Conservation (phyloP, 2,329 filamentous ascomycete genomes). For the Aspergillus aculeatinus region DNA sequence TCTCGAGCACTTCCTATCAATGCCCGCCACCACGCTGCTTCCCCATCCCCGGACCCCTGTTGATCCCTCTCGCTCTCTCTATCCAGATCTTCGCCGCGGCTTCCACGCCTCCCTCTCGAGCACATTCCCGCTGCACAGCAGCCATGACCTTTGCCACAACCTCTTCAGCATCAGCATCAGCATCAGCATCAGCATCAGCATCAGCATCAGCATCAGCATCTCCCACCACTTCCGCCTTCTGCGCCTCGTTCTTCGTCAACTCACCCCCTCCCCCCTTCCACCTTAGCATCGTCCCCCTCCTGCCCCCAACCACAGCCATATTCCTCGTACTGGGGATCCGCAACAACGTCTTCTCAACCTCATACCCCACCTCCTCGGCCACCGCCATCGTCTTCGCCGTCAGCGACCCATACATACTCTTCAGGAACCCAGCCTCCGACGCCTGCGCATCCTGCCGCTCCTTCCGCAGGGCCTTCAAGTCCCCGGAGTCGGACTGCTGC, state of each 20-base stretch:
- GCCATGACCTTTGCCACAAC: conserved; percentile 62
- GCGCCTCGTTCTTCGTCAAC: conserved; percentile 29
- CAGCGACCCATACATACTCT: conserved; percentile 78
- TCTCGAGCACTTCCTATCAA: neutral
- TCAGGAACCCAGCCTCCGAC: conserved; percentile 38
- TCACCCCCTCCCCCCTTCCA: conserved; percentile 26
- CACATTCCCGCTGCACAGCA: conserved; percentile 58
- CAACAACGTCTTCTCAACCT: conserved; percentile 78
- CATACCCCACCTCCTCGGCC: conserved; percentile 70
- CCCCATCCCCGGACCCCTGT: conserved; percentile 46
- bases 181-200: too few species aligned
- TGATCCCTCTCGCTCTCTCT: conserved; percentile 50
- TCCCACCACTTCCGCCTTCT: neutral
- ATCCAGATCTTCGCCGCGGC: conserved; percentile 52
- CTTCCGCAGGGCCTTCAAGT: conserved; percentile 41
- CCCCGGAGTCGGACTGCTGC: conserved; percentile 32
- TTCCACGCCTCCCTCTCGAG: conserved; percentile 45
- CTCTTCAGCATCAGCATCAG: conserved; percentile 32
- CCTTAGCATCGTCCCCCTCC: conserved; percentile 19
- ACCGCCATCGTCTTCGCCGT: conserved; percentile 74
- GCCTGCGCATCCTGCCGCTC: conserved; percentile 31
- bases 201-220: neutral
- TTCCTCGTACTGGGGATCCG: conserved; percentile 92
- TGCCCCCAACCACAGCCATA: conserved; percentile 72
- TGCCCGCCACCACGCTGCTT: conserved; percentile 18